Base-by-base conservation (phyloP, 1,284 basidiomycete genomes). In the Austroboletus niveus region DNA sequence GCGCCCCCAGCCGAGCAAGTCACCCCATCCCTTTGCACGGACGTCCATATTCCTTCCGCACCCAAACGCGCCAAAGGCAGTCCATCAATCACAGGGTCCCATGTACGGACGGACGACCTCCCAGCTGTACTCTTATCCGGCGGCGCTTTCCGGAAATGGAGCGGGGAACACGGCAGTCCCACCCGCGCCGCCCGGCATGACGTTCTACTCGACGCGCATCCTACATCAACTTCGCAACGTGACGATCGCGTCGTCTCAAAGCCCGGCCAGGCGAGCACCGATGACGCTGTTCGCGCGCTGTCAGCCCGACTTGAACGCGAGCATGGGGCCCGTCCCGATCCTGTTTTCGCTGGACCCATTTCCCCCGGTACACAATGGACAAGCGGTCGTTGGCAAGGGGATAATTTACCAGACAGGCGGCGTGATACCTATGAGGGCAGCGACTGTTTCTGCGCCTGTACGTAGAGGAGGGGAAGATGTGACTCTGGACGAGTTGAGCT, bases 11-110 rank as follows among this genome's bases (percentile, higher is more conserved):
- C 48, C 61, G 48, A 51, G 42, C 39, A 17, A 27, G 32, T 45
- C 55, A 44, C 58, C 53, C 14, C 71, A 61, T 56, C 65, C 65
- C 6, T 71, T 71, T 43, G 47, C 62, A 6, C 75, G 78, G 17
- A 74, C 72, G 38, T 82, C 76, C 48, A 64, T 85, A 22, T 89
- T 87, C 66, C 72, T 84, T 15, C 87, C 87, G 0, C 86, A 89
- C 60, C 87, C 86, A 0, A 84, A 85, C 60, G 87, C 87, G 1
- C 87, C 87, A 0, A 85, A 83, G 47, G 58, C 66, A 12, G 69
- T 75, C 11, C 60, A 69, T 31, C 64, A 54, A 14, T 65, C 62
- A 2, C 60, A 52, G 24, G 83, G 83, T 0, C 83, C 85, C 0
- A 79, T 85, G 79, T 86, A 84, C 62, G 79, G 81, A 53, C 75